These are phyloP conservation scores for Dalbergia oliveri DNA, from an alignment of 306 rosid genomes.

Conservation along the genomic window DNA sequence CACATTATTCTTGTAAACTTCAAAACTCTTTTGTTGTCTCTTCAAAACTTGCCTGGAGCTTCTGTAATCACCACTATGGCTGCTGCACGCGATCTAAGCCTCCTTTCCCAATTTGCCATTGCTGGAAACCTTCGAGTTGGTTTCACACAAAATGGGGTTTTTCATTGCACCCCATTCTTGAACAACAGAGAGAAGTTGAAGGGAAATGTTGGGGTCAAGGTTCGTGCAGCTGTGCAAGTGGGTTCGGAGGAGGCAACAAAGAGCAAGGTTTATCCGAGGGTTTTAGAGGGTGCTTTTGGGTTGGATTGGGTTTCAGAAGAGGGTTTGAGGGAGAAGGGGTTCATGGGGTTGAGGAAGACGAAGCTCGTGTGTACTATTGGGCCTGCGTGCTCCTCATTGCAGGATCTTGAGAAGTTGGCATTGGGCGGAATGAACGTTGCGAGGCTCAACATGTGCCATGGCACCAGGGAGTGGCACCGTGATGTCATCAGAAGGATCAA, in stretches of 20 bases:
- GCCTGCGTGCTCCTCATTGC: conserved; percentile 72
- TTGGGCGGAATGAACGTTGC: conserved; percentile 91
- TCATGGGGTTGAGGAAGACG: conserved; percentile 86
- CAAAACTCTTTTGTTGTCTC: neutral
- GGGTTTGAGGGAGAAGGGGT: conserved; percentile 79
- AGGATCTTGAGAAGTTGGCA: conserved; percentile 82
- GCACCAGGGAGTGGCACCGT: conserved; percentile 81
- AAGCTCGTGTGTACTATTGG: conserved; percentile 90
- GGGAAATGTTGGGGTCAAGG: conserved; percentile 50
- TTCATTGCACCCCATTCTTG: conserved; percentile 42
- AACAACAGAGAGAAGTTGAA: conserved; percentile 49
- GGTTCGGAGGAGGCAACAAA: conserved; percentile 57
- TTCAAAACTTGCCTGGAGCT: neutral
- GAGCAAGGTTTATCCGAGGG: conserved; percentile 41
- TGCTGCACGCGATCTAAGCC: conserved; percentile 50
- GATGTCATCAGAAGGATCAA: conserved; percentile 78
- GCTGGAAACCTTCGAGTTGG: conserved; percentile 38
- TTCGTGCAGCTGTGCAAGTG: conserved; percentile 58
- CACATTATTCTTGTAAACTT: neutral
- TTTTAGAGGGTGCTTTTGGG: conserved; percentile 62
- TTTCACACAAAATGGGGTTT: conserved; percentile 43
- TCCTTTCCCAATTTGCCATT: conserved; percentile 21
- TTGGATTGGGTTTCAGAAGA: conserved; percentile 79
- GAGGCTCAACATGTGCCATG: conserved; percentile 93
- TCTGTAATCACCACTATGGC: conserved; percentile 49